Base-by-base conservation (phyloP, 768 basidiomycete genomes). In the Leccinellum albellum region DNA sequence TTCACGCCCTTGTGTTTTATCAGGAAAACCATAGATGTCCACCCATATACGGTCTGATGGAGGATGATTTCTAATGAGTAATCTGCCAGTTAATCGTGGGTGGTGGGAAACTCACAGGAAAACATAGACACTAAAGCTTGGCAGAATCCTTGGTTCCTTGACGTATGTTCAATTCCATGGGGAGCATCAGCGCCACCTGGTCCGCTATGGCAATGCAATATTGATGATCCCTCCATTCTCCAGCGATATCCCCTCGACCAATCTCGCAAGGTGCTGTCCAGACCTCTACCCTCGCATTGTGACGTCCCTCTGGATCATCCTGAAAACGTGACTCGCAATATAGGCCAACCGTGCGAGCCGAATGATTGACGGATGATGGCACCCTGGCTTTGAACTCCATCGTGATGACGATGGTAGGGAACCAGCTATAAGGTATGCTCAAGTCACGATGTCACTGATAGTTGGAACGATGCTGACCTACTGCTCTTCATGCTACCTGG, bases 351-450 rank as follows among this genome's bases (percentile, higher is more conserved):
- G 82, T 85, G 10, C 83, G 78, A 55, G 66, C 59, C 1, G 85
- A 75, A 64, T 81, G 71, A 10, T 64, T 61, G 24, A 59, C 58
- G 4, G 74, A 76, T 13, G 78, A 72, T 7, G 85, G 82, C 37
- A 88, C 76, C 13, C 80, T 81, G 32, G 77, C 76, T 63, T 85
- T 87, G 75, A 86, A 88, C 59, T 87, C 85, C 23, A 88, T 59
- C 1, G 80, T 73, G 57, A 88, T 73, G 0, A 78, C 76, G 71
- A 88, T 75, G 0, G 87, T 88, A 14, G 85, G 84, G 63, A 73
- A 82, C 87, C 85, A 87, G 37, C 83, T 85, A 20, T 24, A 17
- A 28, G 20, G 28, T 7, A 4, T 3, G 53, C 46, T 46, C 53
- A n/a, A 42, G 32, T 57, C 47, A 35, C 8, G 23, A 20, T 10